Evolutionary conservation across 1,284 basidiomycete genomes (phyloP).

Genomic region (Fomitopsis palustris): DNA sequence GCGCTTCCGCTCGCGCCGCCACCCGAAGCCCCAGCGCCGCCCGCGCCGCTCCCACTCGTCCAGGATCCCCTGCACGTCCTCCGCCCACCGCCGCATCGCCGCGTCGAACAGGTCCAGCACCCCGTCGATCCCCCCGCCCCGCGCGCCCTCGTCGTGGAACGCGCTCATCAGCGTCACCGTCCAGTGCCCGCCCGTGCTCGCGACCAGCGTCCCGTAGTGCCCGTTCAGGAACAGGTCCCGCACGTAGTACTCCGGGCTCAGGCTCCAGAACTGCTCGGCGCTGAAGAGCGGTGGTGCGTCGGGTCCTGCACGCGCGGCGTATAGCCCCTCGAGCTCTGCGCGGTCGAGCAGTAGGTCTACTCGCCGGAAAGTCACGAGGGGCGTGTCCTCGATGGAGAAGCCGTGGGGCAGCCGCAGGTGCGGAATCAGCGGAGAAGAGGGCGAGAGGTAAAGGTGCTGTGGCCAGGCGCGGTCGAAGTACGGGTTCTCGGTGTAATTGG

Average conservation of each 20-base stretch:
- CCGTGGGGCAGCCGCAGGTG: conserved; percentile 41
- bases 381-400: conserved; percentile 53
- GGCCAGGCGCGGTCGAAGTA: conserved; percentile 61
- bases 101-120: conserved; percentile 52
- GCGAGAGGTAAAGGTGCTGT: conserved; percentile 57
- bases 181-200: conserved; percentile 67
- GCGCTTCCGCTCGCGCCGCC: conserved; percentile 28
- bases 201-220: conserved; percentile 56
- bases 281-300: conserved; percentile 42
- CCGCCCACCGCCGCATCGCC: conserved; percentile 52
- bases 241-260: conserved; percentile 50
- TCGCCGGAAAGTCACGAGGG: conserved; percentile 60
- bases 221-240: conserved; percentile 39
- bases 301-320: conserved; percentile 25
- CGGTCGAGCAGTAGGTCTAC: conserved; percentile 55
- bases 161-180: conserved; percentile 52
- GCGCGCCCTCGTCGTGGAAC: conserved; percentile 35
- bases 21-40: conserved; percentile 15
- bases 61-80: conserved; percentile 42
- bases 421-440: conserved; percentile 44
- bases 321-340: conserved; percentile 44
- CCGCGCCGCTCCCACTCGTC: conserved; percentile 17
- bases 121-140: conserved; percentile 43
- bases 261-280: conserved; percentile 49
- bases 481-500: conserved; percentile 49